phyloP scores from a whole-genome alignment of 164 flowering plant species.

The Berberis thunbergii region DNA sequence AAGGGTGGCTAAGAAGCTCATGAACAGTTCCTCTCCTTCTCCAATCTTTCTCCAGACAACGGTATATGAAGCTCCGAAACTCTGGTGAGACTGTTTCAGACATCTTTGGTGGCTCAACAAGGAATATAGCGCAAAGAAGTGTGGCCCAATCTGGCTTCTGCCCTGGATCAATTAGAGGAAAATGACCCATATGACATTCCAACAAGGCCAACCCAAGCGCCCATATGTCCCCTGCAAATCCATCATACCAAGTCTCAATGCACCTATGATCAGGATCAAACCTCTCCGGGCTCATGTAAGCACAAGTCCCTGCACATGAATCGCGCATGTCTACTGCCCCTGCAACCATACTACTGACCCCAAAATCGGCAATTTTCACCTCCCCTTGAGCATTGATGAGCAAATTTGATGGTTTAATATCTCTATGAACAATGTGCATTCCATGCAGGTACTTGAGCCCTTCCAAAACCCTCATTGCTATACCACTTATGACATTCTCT shows the following conservation, averaged over 20 bases:
- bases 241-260: constrained; percentile 18
- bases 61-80: constrained; percentile 30
- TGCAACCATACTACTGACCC: constrained; percentile 29
- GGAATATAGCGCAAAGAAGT: constrained; percentile 49
- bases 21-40: constrained; percentile 36
- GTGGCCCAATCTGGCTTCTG: constrained; percentile 48
- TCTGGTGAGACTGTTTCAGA: constrained; percentile 39
- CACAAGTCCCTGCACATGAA: constrained; percentile 36
- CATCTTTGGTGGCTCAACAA: constrained; percentile 32
- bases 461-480: constrained; percentile 29
- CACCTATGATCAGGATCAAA: constrained; percentile 33
- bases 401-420: constrained; percentile 58
- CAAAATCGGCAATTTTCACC: constrained; percentile 61
- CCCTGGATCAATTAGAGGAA: constrained; percentile 31
- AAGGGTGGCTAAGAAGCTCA: constrained; percentile 48
- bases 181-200: constrained; percentile 42
- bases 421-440: constrained; percentile 44
- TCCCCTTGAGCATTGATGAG: constrained; percentile 32
- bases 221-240: constrained; percentile 55
- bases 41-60: constrained; percentile 55
- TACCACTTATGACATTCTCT: constrained; percentile 24
- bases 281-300: constrained; percentile 66
- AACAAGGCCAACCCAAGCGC: constrained; percentile 38
- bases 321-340: constrained; percentile 6
- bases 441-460: constrained; percentile 47